Evolutionary conservation across 2,329 filamentous ascomycete genomes (phyloP).

Genomic region (Colletotrichum gloeosporioides): DNA sequence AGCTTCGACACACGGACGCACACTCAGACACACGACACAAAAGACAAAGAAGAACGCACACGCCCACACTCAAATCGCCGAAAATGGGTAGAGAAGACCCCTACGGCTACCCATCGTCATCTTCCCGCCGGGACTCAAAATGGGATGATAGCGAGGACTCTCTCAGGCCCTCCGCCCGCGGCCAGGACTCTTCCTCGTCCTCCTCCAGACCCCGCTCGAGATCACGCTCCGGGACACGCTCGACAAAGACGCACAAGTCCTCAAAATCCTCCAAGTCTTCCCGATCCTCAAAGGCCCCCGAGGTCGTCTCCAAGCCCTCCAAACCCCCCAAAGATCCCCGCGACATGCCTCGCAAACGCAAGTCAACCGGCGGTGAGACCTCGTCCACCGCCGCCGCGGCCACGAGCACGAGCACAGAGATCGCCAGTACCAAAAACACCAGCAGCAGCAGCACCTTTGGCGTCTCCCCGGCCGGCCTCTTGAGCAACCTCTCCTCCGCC

Average conservation of each 20-base stretch:
- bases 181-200: neutral
- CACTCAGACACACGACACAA: neutral
- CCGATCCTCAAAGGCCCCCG: neutral
- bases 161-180: conserved; percentile 1
- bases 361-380: neutral
- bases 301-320: neutral
- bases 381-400: neutral
- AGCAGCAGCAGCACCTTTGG: neutral
- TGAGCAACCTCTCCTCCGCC: conserved; percentile 12
- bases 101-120: neutral
- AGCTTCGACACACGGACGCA: neutral
- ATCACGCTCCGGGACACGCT: neutral
- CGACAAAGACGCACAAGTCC: neutral
- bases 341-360: conserved; percentile 11
- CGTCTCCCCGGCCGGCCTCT: neutral
- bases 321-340: neutral
- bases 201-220: neutral
- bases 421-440: neutral
- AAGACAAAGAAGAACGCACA: neutral
- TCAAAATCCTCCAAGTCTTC: neutral
- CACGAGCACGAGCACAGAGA: neutral
- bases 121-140: neutral
- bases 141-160: conserved; percentile 8
- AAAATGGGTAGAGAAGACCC: conserved; percentile 8
- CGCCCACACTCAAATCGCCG: neutral